These are phyloP conservation scores for Filosporella fistucella DNA, from an alignment of 495 filamentous ascomycete genomes.

Conservation along the genomic window DNA sequence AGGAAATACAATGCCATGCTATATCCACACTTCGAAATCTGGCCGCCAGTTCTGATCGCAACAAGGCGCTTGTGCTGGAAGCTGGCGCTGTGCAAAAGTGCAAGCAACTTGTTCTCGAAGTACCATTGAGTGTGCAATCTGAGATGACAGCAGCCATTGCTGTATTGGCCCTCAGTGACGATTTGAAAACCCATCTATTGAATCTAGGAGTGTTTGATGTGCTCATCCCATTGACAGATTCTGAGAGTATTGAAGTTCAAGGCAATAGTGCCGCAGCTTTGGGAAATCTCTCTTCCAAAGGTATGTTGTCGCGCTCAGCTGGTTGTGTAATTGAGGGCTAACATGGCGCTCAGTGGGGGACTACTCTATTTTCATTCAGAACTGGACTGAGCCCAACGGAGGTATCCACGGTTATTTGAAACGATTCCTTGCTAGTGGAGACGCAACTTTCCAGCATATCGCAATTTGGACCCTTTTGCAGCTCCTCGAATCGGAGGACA, in stretches of 20 bases:
- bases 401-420: constrained; percentile 94
- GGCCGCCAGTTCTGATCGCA: constrained; percentile 92
- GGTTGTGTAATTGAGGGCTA: constrained; percentile 4
- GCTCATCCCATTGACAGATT: constrained; percentile 89
- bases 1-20: constrained; percentile 98
- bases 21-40: constrained; percentile 96
- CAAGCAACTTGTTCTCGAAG: constrained; percentile 91
- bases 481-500: constrained; percentile 89
- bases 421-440: constrained; percentile 87
- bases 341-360: constrained; percentile 67
- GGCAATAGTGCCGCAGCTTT: constrained; percentile 95
- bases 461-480: constrained; percentile 98
- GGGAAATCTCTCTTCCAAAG: constrained; percentile 95
- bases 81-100: constrained; percentile 97
- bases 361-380: constrained; percentile 90
- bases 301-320: constrained; percentile 41
- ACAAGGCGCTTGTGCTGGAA: constrained; percentile 93
- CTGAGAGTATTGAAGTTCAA: constrained; percentile 94
- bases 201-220: constrained; percentile 95
- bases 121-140: constrained; percentile 91
- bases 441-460: constrained; percentile 98
- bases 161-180: constrained; percentile 93
- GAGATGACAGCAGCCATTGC: constrained; percentile 99
- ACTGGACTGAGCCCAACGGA: constrained; percentile 88
- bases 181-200: constrained; percentile 88